Evolutionary conservation across 345 rosid species (phyloP).

Genomic region (Camelina hispida): DNA sequence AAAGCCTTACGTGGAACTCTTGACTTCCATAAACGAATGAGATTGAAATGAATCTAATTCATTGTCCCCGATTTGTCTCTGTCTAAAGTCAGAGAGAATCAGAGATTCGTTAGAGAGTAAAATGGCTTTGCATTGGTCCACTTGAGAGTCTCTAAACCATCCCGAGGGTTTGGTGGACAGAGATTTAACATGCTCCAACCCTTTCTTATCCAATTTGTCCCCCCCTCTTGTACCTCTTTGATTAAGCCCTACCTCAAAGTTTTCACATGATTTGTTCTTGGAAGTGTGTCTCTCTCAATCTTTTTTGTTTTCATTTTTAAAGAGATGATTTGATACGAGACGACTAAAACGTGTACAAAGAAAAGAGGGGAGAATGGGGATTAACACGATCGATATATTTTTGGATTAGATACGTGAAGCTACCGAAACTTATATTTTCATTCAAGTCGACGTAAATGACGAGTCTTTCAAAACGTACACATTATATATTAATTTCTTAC

Average conservation of each 20-base stretch:
- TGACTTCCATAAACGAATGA: slow-evolving; percentile 35
- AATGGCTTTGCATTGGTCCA: slow-evolving; percentile 39
- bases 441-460: neutral
- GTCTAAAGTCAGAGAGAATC: slow-evolving; percentile 39
- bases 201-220: slow-evolving; percentile 42
- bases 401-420: slow-evolving; percentile 40
- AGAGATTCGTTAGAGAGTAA: slow-evolving; percentile 25
- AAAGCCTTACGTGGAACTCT: slow-evolving; percentile 37
- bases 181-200: slow-evolving; percentile 45
- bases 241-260: slow-evolving; percentile 18
- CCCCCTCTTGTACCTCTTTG: neutral
- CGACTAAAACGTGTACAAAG: slow-evolving; percentile 38
- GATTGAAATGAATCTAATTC: slow-evolving; percentile 39
- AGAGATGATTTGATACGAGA: slow-evolving; percentile 13
- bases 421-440: slow-evolving; percentile 17
- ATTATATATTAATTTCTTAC: neutral
- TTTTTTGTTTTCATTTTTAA: neutral
- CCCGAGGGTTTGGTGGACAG: slow-evolving; percentile 32
- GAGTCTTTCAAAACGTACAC: neutral
- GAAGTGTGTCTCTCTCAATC: slow-evolving; percentile 35
- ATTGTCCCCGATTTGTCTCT: slow-evolving; percentile 39
- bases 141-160: slow-evolving; percentile 24
- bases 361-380: slow-evolving; percentile 5
- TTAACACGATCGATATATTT: slow-evolving; percentile 11
- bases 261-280: slow-evolving; percentile 43